phyloP scores from a whole-genome alignment of 208 protist genomes.

The Vickermania spadyakhi region DNA sequence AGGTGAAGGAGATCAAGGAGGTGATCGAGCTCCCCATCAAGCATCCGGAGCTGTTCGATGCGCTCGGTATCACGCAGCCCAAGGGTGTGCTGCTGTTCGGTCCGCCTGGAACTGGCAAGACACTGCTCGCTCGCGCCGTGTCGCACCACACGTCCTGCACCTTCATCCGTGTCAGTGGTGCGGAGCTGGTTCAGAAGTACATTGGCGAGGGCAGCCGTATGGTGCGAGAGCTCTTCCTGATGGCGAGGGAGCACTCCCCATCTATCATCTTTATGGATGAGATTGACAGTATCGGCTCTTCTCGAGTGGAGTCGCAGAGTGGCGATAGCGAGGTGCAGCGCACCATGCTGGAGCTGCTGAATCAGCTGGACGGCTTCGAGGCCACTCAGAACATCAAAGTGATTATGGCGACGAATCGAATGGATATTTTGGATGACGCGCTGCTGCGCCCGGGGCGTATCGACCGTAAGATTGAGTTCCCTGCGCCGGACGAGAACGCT shows the following conservation, averaged over 20 bases:
- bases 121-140: conserved; percentile 98
- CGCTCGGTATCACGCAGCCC: conserved; percentile 99
- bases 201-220: conserved; percentile 99
- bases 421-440: conserved; percentile 99
- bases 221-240: conserved; percentile 99
- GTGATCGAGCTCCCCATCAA: conserved; percentile 81
- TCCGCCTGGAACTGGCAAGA: conserved; percentile 96
- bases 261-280: conserved; percentile 99
- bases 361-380: conserved; percentile 99
- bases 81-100: conserved; percentile 99
- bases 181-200: conserved; percentile 99
- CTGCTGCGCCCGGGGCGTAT: conserved; percentile 99
- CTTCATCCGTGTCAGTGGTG: conserved; percentile 99
- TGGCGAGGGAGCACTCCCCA: conserved; percentile 98
- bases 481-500: conserved; percentile 89
- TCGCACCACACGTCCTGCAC: conserved; percentile 98
- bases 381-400: conserved; percentile 99
- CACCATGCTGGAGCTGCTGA: conserved; percentile 99
- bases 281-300: conserved; percentile 98
- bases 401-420: conserved; percentile 99
- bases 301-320: conserved; percentile 85
- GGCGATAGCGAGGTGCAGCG: conserved; percentile 98
- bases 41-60: conserved; percentile 99
- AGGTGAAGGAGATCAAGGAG: conserved; percentile 96
- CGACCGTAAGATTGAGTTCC: conserved; percentile 99